Conservation (phyloP, 805 yeast species). For the Candida adriatica region DNA sequence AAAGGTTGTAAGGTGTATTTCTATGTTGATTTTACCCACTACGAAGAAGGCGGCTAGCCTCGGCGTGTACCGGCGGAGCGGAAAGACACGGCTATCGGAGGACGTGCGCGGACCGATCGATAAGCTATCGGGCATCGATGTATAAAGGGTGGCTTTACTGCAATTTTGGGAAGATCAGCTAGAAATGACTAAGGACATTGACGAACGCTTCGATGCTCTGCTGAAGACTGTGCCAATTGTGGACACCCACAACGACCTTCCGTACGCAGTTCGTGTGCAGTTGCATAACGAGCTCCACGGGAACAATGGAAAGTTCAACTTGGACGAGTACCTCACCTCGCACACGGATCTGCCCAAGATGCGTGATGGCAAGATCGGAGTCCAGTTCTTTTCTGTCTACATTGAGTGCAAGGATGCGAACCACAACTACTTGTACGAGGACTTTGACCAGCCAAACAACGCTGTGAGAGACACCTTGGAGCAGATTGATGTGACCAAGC, state of each 20-base stretch:
- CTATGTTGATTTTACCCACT: too few relatives aligned
- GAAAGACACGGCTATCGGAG: too few relatives aligned
- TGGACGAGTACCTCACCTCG: conserved; percentile 32
- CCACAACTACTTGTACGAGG: conserved; percentile 32
- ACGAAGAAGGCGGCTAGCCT: too few relatives aligned
- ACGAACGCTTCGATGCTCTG: conserved; percentile 15
- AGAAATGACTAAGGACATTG: conserved; percentile 6
- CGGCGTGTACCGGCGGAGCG: too few relatives aligned
- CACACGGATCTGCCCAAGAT: conserved; percentile 40
- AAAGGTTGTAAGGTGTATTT: too few relatives aligned
- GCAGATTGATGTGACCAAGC: conserved; percentile 43
- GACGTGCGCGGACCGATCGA: too few relatives aligned
- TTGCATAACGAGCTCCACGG: conserved; percentile 35
- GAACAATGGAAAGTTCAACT: conserved; percentile 29
- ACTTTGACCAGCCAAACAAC: conserved; percentile 36
- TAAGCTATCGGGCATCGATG: too few relatives aligned
- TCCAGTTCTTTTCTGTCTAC: conserved; percentile 44
- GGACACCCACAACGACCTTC: conserved; percentile 47
- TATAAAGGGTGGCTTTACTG: too few relatives aligned
- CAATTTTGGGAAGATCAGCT: too few relatives aligned
- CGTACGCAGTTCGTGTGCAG: conserved; percentile 40
- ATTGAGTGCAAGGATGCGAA: conserved; percentile 35
- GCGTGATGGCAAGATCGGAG: conserved; percentile 38
- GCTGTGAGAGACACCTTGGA: conserved; percentile 48
- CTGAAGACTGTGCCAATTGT: conserved; percentile 30